A percentile compares a stretch with the other conserved stretches of the same genome.
Evolutionary conservation across 139 green algal species (phyloP).

Genomic region (Eudorina sp.): DNA sequence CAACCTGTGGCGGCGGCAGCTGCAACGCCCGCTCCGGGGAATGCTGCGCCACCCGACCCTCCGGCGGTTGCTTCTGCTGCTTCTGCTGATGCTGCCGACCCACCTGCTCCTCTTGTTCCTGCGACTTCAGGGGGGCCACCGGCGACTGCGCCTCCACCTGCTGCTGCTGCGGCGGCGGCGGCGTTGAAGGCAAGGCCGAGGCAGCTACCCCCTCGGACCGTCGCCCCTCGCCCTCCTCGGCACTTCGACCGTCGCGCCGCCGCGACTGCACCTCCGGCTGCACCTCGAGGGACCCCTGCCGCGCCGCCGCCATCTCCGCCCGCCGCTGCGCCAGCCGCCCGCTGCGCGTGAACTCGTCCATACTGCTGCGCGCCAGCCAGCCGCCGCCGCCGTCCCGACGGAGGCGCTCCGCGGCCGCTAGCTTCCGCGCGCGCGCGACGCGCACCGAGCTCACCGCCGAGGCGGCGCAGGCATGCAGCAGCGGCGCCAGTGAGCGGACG

Average conservation of each 20-base stretch:
- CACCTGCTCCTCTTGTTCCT: neutral
- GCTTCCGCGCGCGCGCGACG: neutral
- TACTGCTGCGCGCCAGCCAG: neutral
- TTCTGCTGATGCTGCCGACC: too few relatives aligned
- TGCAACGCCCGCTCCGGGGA: neutral
- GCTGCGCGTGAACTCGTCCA: conserved; percentile 35
- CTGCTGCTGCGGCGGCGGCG: neutral
- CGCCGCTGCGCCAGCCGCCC: conserved; percentile 7
- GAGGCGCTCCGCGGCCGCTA: neutral
- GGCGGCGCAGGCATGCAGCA: conserved; percentile 30
- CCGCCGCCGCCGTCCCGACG: neutral
- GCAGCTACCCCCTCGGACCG: too few relatives aligned
- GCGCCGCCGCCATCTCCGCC: neutral
- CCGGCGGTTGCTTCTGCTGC: neutral
- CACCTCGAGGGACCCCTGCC: too few relatives aligned
- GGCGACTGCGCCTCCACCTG: neutral
- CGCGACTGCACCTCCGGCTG: too few relatives aligned
- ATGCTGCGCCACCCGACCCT: neutral
- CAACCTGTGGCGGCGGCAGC: neutral
- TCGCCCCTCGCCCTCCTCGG: too few relatives aligned
- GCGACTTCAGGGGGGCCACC: neutral
- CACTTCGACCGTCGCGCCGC: too few relatives aligned
- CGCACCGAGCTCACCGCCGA: conserved; percentile 10
- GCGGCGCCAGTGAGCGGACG: conserved; percentile 30
- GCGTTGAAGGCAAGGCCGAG: too few relatives aligned